Evolutionary conservation across 768 basidiomycete genomes (phyloP).

Genomic region (Leccinum rimulosum): DNA sequence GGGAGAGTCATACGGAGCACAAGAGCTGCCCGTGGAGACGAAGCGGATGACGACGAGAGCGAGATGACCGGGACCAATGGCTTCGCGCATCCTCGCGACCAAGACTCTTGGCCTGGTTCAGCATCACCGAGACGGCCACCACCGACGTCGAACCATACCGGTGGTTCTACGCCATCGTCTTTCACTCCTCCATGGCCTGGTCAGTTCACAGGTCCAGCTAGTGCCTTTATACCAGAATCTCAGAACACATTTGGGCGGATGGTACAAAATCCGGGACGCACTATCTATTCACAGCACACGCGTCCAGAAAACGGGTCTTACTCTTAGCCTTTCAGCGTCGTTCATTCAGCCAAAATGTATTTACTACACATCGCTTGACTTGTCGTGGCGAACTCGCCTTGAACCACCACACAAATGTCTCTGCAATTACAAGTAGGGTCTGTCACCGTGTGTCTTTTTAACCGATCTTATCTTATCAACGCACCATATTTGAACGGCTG

Average conservation of each 20-base stretch:
- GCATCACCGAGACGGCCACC: slow-evolving; percentile 23
- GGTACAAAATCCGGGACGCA: slow-evolving; percentile 54
- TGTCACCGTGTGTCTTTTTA: background rate
- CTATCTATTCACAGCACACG: slow-evolving; percentile 57
- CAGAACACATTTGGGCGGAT: slow-evolving; percentile 37
- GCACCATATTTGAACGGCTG: background rate
- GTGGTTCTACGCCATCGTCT: slow-evolving; percentile 18
- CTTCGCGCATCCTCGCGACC: slow-evolving; percentile 14
- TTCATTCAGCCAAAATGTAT: slow-evolving; percentile 19
- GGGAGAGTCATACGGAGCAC: slow-evolving; percentile 31
- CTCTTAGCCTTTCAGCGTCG: slow-evolving; percentile 15
- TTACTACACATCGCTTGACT: slow-evolving; percentile 22
- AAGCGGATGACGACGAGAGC: slow-evolving; percentile 23
- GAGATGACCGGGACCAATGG: slow-evolving; percentile 22
- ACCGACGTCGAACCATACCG: slow-evolving; percentile 16
- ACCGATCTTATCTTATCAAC: slow-evolving; percentile 20
- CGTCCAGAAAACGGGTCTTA: slow-evolving; percentile 34
- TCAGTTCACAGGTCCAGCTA: slow-evolving; percentile 48
- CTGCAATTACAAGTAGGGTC: background rate
- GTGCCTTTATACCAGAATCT: slow-evolving; percentile 48
- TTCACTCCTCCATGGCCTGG: slow-evolving; percentile 32
- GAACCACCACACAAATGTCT: background rate
- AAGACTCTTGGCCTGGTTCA: slow-evolving; percentile 26
- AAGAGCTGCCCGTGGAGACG: slow-evolving; percentile 27
- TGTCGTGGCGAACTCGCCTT: background rate